Percentiles rank a stretch among this genome's conserved stretches.
Evolutionary conservation across 768 basidiomycete species (phyloP).

Genomic region (Tylopilus sp.): DNA sequence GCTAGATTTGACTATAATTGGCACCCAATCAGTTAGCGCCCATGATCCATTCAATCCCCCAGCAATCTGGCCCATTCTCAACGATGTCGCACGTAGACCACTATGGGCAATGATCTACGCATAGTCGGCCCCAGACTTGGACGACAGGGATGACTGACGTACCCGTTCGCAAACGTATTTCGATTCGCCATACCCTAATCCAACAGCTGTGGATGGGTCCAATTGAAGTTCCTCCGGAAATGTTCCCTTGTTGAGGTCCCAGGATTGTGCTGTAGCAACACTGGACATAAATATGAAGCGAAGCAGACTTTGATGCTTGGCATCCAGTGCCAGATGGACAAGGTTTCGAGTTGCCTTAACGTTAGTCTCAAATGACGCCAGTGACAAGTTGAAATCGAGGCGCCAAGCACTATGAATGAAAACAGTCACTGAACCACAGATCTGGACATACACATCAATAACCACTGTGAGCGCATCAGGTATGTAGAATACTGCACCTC

Average conservation of each 20-base stretch:
- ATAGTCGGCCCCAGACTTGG: neutral
- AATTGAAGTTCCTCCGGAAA: constrained; percentile 1
- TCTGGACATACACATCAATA: neutral
- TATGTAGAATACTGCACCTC: constrained; percentile 22
- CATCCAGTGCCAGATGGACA: neutral
- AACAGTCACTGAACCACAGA: constrained; percentile 24
- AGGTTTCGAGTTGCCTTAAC: neutral
- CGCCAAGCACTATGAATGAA: constrained; percentile 24
- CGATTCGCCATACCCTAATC: neutral
- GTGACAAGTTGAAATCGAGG: constrained; percentile 34
- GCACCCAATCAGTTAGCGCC: neutral
- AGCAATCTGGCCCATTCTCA: neutral
- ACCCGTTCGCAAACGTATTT: constrained; percentile 2
- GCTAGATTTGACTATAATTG: neutral
- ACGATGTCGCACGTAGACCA: neutral
- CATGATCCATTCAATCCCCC: neutral
- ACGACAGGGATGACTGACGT: neutral
- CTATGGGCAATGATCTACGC: neutral
- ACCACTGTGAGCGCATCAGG: neutral
- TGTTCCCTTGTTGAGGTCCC: neutral
- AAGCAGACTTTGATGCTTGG: neutral
- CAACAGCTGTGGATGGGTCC: neutral
- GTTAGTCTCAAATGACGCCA: constrained; percentile 19
- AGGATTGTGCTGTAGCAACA: neutral
- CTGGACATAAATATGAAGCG: neutral